Evolutionary conservation across 768 basidiomycete species (phyloP), one percentile per base, ranked within the genome.

Genomic region (Phlebiopsis gigantea): DNA sequence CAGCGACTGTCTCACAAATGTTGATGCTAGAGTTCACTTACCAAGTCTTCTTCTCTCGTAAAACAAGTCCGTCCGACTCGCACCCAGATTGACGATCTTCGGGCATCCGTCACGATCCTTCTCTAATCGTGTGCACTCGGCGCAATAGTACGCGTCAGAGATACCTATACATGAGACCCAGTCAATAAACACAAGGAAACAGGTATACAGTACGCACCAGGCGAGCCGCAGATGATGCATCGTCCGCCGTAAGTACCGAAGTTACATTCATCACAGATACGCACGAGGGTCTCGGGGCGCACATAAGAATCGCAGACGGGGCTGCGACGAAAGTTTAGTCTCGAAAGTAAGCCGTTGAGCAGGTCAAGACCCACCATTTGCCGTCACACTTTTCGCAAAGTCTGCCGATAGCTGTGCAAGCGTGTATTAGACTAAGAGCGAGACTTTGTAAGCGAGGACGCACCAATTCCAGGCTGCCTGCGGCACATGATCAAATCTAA

Each of bases 301-400:
- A 99, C 97, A 74, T 98, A 98, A 56, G 96, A 98, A 76, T 99
- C 96, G 76, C 96, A 99, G 45, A 98, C 92, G 8, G 96, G 96
- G 71, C 96, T 99, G 56, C 8, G 15, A 28, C 17, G 52, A 25
- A 24, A 12, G n/a, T 22, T 2, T 14, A 28, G 4, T 17, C 25
- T 8, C 43, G 22, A 4, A 12, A 12, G 25, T 44, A 26, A 21
- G 17, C 12, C 2, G 17, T 39, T 3, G 34, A 39, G 34, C 12
- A 12, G 7, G 30, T 5, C 10, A 44, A 48, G 7, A 68, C 87
- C 59, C 65, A 97, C 96, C 97, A 99, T 85, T 98, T 98, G 50
- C 97, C 97, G 69, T 99, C 97, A 67, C 95, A 98, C 72, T 98
- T 98, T 75, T 99, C 97, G 72, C 97, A 99, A 51, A 98, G 81